Percentiles rank a stretch among this genome's conserved stretches.
These are phyloP conservation scores for Aspergillus sp. DNA, from an alignment of 2,329 filamentous ascomycete genomes.

Conservation along the genomic window DNA sequence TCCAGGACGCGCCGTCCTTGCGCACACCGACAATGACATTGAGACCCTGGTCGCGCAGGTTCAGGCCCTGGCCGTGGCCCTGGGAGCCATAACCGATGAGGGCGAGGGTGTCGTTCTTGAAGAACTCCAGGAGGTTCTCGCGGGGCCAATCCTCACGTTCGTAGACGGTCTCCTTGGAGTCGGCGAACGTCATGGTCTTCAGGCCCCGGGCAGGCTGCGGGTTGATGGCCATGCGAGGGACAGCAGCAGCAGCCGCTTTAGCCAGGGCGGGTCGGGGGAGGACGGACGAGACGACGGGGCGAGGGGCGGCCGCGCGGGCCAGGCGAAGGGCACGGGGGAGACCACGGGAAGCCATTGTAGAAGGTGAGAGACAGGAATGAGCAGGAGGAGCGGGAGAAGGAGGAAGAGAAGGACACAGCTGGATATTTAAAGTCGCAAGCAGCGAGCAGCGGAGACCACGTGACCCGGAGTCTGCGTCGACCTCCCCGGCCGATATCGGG, in stretches of 20 bases:
- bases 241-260: constrained; percentile 27
- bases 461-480: constrained; percentile 18
- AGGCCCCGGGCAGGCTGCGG: constrained; percentile 57
- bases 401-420: constrained; percentile 6
- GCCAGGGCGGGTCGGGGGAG: constrained; percentile 43
- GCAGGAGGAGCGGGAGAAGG: constrained; percentile 4
- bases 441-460: constrained; percentile 8
- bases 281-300: constrained; percentile 51
- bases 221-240: constrained; percentile 37
- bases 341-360: constrained; percentile 40
- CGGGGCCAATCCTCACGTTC: constrained; percentile 98
- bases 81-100: constrained; percentile 98
- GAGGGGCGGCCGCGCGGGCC: constrained; percentile 46
- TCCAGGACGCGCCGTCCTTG: constrained; percentile 97
- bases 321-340: constrained; percentile 50
- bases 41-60: constrained; percentile 98
- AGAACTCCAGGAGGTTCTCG: constrained; percentile 99
- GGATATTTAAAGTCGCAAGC: constrained; percentile 1
- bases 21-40: constrained; percentile 98
- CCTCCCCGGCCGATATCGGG: constrained; percentile 22
- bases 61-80: constrained; percentile 97
- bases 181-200: constrained; percentile 99
- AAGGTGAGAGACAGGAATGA: constrained; percentile 5
- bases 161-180: constrained; percentile 87
- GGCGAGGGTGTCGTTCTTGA: constrained; percentile 98